Evolutionary conservation across 2,329 filamentous ascomycete genomes (phyloP).

Genomic region (Penicillium sp.): DNA sequence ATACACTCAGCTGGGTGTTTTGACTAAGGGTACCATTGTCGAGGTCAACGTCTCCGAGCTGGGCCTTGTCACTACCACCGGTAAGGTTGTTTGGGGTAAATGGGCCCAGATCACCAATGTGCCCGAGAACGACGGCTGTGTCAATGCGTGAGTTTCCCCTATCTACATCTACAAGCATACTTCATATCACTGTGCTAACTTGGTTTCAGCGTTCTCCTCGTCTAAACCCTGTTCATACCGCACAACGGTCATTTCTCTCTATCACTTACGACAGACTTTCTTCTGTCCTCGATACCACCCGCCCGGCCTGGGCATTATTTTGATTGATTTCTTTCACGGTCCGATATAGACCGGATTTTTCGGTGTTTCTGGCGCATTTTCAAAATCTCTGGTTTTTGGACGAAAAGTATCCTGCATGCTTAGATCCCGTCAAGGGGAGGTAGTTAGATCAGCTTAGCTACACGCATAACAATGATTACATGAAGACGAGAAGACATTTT

Average conservation of each 20-base stretch:
- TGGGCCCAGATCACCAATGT: slow-evolving; percentile 65
- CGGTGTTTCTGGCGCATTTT: slow-evolving; percentile 28
- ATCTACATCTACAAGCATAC: neutral
- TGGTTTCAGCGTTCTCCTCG: slow-evolving; percentile 20
- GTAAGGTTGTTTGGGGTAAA: slow-evolving; percentile 90
- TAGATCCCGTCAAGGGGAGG: slow-evolving; percentile 11
- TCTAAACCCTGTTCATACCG: slow-evolving; percentile 15
- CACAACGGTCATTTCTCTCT: slow-evolving; percentile 10
- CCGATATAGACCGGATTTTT: slow-evolving; percentile 21
- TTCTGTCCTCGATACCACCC: slow-evolving; percentile 25
- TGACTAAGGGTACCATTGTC: slow-evolving; percentile 79
- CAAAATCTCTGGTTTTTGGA: slow-evolving; percentile 19
- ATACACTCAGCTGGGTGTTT: slow-evolving; percentile 87
- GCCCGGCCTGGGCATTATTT: slow-evolving; percentile 13
- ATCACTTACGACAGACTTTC: slow-evolving; percentile 12
- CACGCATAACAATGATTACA: slow-evolving; percentile 17
- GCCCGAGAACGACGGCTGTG: slow-evolving; percentile 60
- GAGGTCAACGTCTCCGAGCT: slow-evolving; percentile 94
- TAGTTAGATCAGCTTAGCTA: slow-evolving; percentile 21
- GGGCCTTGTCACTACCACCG: slow-evolving; percentile 82
- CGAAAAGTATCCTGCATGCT: slow-evolving; percentile 27
- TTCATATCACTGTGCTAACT: slow-evolving; percentile 2
- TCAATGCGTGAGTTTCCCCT: slow-evolving; percentile 50
- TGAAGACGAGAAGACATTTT: neutral
- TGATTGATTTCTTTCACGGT: slow-evolving; percentile 18